Percentiles rank a stretch among this genome's conserved stretches.
Evolutionary conservation across 2,329 filamentous ascomycete genomes (phyloP).

Genomic region (Apiospora marii): DNA sequence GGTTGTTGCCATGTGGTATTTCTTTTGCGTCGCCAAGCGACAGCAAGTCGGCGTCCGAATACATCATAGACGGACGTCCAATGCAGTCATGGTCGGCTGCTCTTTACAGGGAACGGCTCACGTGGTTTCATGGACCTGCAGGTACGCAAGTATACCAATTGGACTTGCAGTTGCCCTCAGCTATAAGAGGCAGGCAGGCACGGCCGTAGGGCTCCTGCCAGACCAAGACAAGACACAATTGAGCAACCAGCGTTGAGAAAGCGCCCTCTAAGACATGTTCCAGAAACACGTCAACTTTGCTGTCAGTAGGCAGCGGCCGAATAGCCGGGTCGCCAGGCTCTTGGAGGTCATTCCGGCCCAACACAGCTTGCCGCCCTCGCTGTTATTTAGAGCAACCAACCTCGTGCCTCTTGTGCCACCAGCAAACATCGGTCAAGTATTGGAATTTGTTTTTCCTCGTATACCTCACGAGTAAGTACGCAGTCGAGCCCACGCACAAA

Average conservation of each 20-base stretch:
- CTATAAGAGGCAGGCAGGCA: background rate
- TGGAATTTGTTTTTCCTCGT: background rate
- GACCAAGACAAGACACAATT: slow-evolving; percentile 12
- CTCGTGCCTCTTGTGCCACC: background rate
- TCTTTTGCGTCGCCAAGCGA: background rate
- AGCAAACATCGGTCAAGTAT: background rate
- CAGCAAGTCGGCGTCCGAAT: background rate
- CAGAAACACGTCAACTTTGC: background rate
- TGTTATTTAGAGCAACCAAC: background rate
- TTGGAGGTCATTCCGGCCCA: background rate
- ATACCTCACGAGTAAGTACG: background rate
- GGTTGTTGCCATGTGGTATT: background rate
- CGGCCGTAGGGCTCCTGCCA: background rate
- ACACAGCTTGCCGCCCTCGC: background rate
- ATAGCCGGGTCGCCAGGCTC: background rate
- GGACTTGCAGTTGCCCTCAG: background rate
- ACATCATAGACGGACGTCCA: background rate
- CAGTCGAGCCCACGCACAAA: background rate
- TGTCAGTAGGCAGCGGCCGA: slow-evolving; percentile 10
- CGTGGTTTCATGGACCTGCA: background rate
- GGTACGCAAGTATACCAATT: background rate
- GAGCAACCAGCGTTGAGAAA: background rate
- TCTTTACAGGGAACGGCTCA: background rate
- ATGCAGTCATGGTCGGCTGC: background rate
- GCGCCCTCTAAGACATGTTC: slow-evolving; percentile 8